A percentile compares a stretch with the other conserved stretches of the same genome.
These are phyloP conservation scores for Pulveroboletus sp. DNA, from an alignment of 768 basidiomycete genomes.

Conservation along the genomic window DNA sequence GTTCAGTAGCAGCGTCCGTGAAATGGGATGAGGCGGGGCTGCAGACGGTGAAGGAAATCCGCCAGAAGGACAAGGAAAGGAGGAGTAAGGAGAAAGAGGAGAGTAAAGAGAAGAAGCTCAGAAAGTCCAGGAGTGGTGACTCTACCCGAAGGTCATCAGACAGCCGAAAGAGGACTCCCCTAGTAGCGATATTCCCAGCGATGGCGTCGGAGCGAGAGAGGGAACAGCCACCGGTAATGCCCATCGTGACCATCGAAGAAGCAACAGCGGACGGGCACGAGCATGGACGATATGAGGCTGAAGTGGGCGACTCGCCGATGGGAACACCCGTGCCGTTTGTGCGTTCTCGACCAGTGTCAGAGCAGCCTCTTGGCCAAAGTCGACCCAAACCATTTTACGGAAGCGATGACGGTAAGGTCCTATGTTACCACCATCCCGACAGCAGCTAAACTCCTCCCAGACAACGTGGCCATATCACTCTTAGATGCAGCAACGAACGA, in stretches of 20 bases:
- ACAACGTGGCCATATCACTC: conserved; percentile 56
- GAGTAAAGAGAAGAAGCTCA: conserved; percentile 29
- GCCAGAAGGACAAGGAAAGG: conserved; percentile 35
- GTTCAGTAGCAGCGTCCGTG: conserved; percentile 41
- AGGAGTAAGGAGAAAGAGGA: conserved; percentile 32
- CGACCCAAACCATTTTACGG: conserved; percentile 48
- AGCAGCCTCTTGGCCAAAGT: conserved; percentile 49
- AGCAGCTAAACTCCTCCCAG: conserved; percentile 5
- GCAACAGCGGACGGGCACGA: conserved; percentile 52
- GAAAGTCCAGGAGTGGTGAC: conserved; percentile 27
- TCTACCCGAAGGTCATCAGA: conserved; percentile 46
- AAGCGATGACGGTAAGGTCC: conserved; percentile 41
- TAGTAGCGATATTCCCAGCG: conserved; percentile 60
- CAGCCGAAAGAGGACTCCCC: conserved; percentile 47
- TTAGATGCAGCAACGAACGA: conserved; percentile 80
- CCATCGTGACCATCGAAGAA: conserved; percentile 43
- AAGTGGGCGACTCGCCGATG: neutral
- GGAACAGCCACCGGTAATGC: conserved; percentile 1
- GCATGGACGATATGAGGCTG: neutral
- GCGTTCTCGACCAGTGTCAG: conserved; percentile 57
- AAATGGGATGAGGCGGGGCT: conserved; percentile 49
- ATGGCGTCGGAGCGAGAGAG: conserved; percentile 10
- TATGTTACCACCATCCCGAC: neutral
- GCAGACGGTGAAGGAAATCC: conserved; percentile 44
- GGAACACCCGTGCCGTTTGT: conserved; percentile 38